These are phyloP conservation scores for Flaveria linearis DNA, from an alignment of 129 eudicot genomes.

Conservation along the genomic window DNA sequence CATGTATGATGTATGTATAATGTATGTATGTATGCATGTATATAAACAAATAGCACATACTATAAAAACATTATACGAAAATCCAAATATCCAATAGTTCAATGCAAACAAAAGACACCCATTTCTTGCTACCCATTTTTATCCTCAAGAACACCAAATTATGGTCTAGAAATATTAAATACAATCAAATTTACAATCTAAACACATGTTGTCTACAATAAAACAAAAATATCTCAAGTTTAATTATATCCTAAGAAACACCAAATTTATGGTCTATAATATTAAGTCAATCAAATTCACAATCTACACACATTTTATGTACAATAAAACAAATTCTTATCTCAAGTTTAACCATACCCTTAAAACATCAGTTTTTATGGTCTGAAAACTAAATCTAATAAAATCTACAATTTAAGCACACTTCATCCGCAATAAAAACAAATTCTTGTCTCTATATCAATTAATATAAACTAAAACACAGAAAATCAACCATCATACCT, in stretches of 20 bases:
- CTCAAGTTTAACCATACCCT: constrained; percentile 1
- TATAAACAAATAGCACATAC: constrained; percentile 14
- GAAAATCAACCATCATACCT: constrained; percentile 46
- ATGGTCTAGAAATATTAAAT: background rate
- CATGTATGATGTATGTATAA: no score
- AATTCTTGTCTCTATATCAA: constrained; percentile 1
- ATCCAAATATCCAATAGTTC: background rate
- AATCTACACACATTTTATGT: background rate
- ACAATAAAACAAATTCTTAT: background rate
- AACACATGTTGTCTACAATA: background rate
- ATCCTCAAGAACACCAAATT: background rate
- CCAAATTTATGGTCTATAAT: background rate
- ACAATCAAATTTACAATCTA: background rate
- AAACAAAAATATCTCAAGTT: background rate
- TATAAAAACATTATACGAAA: background rate
- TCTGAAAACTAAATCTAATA: constrained; percentile 11
- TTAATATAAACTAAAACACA: constrained; percentile 2
- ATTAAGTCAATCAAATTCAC: background rate
- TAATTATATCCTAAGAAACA: constrained; percentile 1
- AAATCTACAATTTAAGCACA: background rate
- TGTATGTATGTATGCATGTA: background rate
- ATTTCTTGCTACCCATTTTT: background rate
- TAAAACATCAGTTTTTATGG: constrained; percentile 1
- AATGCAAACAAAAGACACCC: constrained; percentile 18
- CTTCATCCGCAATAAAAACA: background rate